Percentiles rank a stretch among this genome's conserved stretches.
Conservation (phyloP, 176 grass and related monocot species). For the Alopecurus myosuroides region DNA sequence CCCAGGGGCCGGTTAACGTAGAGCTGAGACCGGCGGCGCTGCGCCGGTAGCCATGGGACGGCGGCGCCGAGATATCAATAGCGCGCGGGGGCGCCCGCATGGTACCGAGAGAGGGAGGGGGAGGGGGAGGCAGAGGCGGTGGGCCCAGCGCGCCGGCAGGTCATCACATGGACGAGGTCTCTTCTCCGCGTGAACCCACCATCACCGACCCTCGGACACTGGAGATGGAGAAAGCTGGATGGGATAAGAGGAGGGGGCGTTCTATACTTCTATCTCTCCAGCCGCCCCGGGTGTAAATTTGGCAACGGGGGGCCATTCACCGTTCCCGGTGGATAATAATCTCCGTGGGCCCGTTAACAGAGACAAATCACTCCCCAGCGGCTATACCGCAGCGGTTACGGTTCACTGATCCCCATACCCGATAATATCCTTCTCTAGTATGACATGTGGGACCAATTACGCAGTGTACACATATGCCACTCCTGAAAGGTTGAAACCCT, state of each 20-base stretch:
- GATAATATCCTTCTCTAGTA: no score
- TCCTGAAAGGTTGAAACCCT: no score
- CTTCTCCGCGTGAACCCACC: background rate
- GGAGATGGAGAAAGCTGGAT: background rate
- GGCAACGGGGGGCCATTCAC: no score
- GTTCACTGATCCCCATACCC: no score
- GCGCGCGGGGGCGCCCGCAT: background rate
- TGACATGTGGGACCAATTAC: no score
- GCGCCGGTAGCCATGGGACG: background rate
- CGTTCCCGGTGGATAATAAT: no score
- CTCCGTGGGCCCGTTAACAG: no score
- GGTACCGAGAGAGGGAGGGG: constrained; percentile 4
- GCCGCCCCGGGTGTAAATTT: no score
- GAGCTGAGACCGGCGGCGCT: constrained; percentile 22
- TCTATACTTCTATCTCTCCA: no score
- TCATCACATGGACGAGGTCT: constrained; percentile 20
- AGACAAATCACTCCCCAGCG: no score
- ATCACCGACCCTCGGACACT: background rate
- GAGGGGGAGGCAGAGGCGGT: background rate
- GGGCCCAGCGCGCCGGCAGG: constrained; percentile 22
- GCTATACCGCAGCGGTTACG: no score
- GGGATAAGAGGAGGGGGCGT: background rate
- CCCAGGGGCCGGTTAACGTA: constrained; percentile 7
- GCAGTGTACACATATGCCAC: no score
- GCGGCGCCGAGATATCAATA: background rate